Base-by-base conservation (phyloP, 306 rosid species). In the Vigna radiata region DNA sequence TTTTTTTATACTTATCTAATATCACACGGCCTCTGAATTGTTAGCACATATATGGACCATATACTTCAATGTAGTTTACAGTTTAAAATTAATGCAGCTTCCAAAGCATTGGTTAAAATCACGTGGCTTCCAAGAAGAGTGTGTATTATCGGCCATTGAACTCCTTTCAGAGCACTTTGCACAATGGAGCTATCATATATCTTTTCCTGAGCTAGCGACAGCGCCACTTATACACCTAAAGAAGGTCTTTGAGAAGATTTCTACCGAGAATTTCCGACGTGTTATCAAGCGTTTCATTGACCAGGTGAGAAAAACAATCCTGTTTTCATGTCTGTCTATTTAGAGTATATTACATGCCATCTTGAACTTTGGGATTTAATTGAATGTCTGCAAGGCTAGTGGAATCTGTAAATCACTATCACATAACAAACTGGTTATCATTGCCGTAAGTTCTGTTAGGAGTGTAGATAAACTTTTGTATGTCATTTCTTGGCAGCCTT, bases 31-130 rank as follows among this genome's bases (percentile, higher is more conserved):
- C 69, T 68, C 71, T 71, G 59, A 58, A 10, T 36, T 27, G 54
- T 17, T 77, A 21, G 37, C 64, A 77, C 37, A 17, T 52, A 56
- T 77, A 47, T 68, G 55, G 58, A 63, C 12, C 37, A 59, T 59
- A 56, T 50, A 17, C 53, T 46, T 52, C 61, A 15, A 62, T 71
- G 52, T 79, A 81, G 75, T 81, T 70, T 73, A 46, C 68, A 36
- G 73, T 56, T 36, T n/a, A 44, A 61, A 50, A 36, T 60, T 76
- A 69, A 71, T 79, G 86, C 93, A 95, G 99, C 83, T 95, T 76
- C 97, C 99, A 11, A 92, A 92, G 82, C 81, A 89, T 84, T 92
- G 93, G 90, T 81, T 95, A 73, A 95, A 95, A 77, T 95, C 99
- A 53, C 86, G 83, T 60, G 80, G 87, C 47, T 92, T 90, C 76